Evolutionary conservation across 1,284 basidiomycete genomes (phyloP), one percentile per base, ranked within the genome.

Genomic region (Apiotrichum brassicae): DNA sequence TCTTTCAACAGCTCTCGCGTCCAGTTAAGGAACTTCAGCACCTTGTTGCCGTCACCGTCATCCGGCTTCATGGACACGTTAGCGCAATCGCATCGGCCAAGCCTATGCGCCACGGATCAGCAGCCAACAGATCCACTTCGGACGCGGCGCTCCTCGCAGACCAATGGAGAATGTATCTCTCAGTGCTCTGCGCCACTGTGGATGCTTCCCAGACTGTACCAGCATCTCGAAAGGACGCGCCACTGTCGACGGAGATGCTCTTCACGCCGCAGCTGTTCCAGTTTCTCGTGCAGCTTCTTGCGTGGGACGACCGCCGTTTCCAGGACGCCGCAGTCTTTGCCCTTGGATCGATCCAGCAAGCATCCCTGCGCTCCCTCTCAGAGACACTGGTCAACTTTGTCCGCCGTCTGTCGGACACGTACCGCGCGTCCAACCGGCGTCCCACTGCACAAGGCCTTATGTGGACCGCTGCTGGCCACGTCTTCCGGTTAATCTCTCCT

Each of bases 141-240:
- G 88, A 92, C 23, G 81, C 83, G 50, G 79, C 77, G 55, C 69
- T 76, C 9, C 72, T 85, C 33, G 81, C 91, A 20, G 83, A 86
- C 41, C 89, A 94, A 66, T 97, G 91, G 92, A 81, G 86, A 53
- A 76, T 84, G 24, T 94, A 89, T 83, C 78, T 90, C 42, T 85
- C 87, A 53, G 78, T 87, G 11, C 77, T 93, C 6, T 91, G 86
- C 60, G 81, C 85, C 16, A 91, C 87, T 0, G 71, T 75, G 35
- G 62, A 67, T 9, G 60, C 60, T 1, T 84, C 86, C 3, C 77
- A 81, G 0, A 77, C 63, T 4, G 60, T 85, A 2, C 79, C 82
- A 1, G 86, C 61, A 1, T 60, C 63, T 22, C 56, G 64, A 0
- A 71, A 69, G 49, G 67, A 90, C 46, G 73, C 78, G 6, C 53